phyloP scores from a whole-genome alignment of 2,329 filamentous ascomycete species.

The Emericellopsis cladophorae region DNA sequence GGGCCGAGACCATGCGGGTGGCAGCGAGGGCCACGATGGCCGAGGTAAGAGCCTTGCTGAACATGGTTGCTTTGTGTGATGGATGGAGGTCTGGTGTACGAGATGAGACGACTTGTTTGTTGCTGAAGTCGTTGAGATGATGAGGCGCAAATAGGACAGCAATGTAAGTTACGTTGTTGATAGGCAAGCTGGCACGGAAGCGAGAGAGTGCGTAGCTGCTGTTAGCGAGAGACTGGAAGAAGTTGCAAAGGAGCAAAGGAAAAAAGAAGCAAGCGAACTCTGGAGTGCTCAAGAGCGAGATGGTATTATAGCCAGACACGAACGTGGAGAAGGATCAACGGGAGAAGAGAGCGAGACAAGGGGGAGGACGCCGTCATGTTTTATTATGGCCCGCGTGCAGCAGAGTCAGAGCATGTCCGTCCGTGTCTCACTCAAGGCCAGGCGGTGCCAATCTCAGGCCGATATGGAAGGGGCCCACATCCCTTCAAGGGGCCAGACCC shows the following conservation, averaged over 20 bases:
- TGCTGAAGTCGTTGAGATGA: slow-evolving; percentile 1
- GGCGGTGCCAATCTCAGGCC: background rate
- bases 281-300: background rate
- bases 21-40: slow-evolving; percentile 36
- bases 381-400: background rate
- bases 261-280: background rate
- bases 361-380: background rate
- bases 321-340: background rate
- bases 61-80: slow-evolving; percentile 13
- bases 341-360: background rate
- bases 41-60: slow-evolving; percentile 31
- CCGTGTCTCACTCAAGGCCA: no score
- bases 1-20: slow-evolving; percentile 34
- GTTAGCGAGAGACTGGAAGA: slow-evolving; percentile 1
- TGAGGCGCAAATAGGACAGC: slow-evolving; percentile 1
- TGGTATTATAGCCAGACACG: background rate
- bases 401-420: no score
- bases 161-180: slow-evolving; percentile 1
- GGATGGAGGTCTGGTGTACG: background rate
- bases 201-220: slow-evolving; percentile 1
- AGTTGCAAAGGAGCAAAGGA: slow-evolving; percentile 1
- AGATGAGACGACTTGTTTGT: background rate
- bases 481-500: background rate
- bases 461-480: no score
- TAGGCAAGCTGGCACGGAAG: background rate